A percentile compares a stretch with the other conserved stretches of the same genome.
phyloP scores from a whole-genome alignment of 1,284 basidiomycete species.

The Apiotrichum gamsii region DNA sequence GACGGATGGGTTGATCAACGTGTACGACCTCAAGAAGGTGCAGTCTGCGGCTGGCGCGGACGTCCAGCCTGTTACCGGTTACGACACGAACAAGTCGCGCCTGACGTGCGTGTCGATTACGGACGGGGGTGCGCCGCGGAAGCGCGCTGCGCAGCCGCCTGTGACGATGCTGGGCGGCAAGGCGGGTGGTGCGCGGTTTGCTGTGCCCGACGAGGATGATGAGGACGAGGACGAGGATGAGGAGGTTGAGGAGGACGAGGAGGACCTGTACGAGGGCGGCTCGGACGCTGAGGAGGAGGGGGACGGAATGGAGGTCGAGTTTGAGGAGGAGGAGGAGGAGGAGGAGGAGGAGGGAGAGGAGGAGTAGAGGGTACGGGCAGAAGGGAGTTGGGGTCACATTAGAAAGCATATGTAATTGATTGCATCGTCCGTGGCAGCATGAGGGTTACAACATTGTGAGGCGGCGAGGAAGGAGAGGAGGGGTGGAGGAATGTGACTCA shows the following conservation, averaged over 20 bases:
- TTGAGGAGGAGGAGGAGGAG: constrained; percentile 20
- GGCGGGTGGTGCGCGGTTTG: constrained; percentile 25
- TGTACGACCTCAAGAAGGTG: constrained; percentile 61
- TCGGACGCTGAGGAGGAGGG: constrained; percentile 14
- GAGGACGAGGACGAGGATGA: constrained; percentile 30
- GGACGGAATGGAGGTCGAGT: constrained; percentile 18
- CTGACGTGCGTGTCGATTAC: constrained; percentile 72
- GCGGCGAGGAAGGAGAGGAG: too few species aligned
- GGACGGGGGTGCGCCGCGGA: constrained; percentile 49
- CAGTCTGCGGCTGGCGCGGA: constrained; percentile 3
- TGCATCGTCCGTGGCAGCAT: too few species aligned
- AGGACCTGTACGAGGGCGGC: constrained; percentile 19
- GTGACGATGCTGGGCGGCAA: too few species aligned
- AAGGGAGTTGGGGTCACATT: too few species aligned
- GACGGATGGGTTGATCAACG: constrained; percentile 72
- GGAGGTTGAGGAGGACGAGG: constrained; percentile 22
- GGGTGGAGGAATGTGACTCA: too few species aligned
- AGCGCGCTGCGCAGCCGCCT: constrained; percentile 15
- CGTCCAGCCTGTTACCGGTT: constrained; percentile 55
- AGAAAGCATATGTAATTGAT: too few species aligned
- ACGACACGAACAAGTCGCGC: constrained; percentile 76
- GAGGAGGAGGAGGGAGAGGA: constrained; percentile 24
- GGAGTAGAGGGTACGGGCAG: too few species aligned
- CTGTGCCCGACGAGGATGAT: constrained; percentile 20
- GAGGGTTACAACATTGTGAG: too few species aligned